Evolutionary conservation across 2,329 filamentous ascomycete genomes (phyloP), one percentile per base, ranked within the genome.

Genomic region (Fusarium sp.): DNA sequence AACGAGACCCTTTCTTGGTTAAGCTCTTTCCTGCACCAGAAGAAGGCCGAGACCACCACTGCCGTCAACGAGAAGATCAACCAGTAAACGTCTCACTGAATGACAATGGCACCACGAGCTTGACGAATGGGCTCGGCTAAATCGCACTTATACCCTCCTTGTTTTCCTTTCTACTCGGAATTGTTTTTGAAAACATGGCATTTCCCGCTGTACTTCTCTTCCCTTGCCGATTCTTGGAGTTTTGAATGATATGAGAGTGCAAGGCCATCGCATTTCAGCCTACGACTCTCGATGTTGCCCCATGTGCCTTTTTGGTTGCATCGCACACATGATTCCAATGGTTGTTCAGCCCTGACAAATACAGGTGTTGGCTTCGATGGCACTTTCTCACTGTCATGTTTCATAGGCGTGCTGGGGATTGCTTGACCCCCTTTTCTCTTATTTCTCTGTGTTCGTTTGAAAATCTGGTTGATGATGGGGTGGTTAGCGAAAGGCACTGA

Each of bases 1-100:
- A 87, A 86, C 71, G 91, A 94, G 80, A 87, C 89, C 3, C 80
- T 93, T 57, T 83, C 82, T 58, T 92, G 88, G 85, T 76, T 92
- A 70, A 86, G 87, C 78, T 83, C 83, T 57, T 86, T 89, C 73
- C 77, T 93, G 52, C 84, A 86, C 65, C 81, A 83, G 72, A 89
- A 91, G 84, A 92, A 92, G 83, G 83, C 86, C 30, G 86, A 91
- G 74, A 84, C 84, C 45, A 87, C 89, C 80, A 85, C 88, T 61
- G 79, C 82, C 20, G 79, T 83, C 63, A 86, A 86, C 68, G 88
- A 92, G 63, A 85, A 85, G 79, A 76, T 80, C 69, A 82, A 83
- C 79, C 82, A 84, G 81, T 84, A 82, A 74, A 54, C 49, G 42
- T 23, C 56, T 58, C 38, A 32, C 32, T n/a, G 20, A 26, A 33